Evolutionary conservation across 352 stramenopile species (phyloP).

Genomic region (Pythium pyrilobum): DNA sequence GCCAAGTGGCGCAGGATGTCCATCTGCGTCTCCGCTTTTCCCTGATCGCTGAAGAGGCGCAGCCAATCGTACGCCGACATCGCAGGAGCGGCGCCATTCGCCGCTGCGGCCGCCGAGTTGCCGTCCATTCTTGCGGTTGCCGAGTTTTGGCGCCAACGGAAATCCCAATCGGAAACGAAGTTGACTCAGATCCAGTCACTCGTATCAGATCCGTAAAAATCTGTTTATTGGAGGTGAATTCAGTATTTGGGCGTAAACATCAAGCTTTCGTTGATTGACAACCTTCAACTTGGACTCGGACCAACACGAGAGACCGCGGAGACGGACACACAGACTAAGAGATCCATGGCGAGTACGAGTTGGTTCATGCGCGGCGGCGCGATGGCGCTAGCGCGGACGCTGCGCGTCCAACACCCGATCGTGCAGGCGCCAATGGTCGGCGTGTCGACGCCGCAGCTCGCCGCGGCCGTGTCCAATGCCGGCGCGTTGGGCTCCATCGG

Average conservation of each 20-base stretch:
- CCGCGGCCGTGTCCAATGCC: slow-evolving; percentile 29
- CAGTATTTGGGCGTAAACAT: no score
- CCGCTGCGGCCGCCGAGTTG: not conserved
- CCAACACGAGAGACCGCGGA: no score
- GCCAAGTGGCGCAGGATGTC: slow-evolving; percentile 39
- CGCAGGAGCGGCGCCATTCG: not conserved
- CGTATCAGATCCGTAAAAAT: not conserved
- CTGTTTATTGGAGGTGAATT: not conserved
- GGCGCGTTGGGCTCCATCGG: slow-evolving; percentile 50
- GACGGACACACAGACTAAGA: not conserved
- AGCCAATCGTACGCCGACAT: slow-evolving; percentile 17
- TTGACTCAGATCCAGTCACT: not conserved
- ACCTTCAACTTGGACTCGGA: no score
- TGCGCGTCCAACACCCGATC: slow-evolving; percentile 23
- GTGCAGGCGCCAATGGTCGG: slow-evolving; percentile 55
- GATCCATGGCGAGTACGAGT: not conserved
- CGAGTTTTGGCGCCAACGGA: slow-evolving; percentile 3
- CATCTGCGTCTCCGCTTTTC: slow-evolving; percentile 24
- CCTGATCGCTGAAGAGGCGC: slow-evolving; percentile 15
- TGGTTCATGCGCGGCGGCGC: slow-evolving; percentile 8
- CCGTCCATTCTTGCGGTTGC: no score
- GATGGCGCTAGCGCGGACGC: slow-evolving; percentile 5
- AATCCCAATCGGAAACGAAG: not conserved
- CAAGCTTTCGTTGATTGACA: no score
- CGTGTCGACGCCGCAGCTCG: slow-evolving; percentile 31